These are phyloP conservation scores for Chalara sp. DNA, from an alignment of 2,329 filamentous ascomycete species.

Conservation along the genomic window DNA sequence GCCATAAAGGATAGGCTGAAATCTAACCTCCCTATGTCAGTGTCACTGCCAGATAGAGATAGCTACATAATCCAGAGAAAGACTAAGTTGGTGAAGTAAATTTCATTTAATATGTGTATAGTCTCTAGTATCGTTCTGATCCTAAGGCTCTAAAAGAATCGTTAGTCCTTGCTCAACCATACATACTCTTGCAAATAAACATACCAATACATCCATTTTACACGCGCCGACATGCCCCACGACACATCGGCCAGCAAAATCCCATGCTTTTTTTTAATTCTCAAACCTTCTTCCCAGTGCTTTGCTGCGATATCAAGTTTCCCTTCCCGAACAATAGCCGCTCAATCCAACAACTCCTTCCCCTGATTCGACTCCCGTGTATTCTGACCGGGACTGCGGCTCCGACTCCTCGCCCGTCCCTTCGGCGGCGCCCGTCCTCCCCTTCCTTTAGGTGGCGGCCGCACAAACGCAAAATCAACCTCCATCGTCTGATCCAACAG, in stretches of 20 bases:
- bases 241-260: neutral
- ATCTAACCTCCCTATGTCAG: no score
- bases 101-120: no score
- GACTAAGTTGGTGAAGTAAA: no score
- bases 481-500: conserved; percentile 74
- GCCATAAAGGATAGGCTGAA: no score
- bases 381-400: conserved; percentile 23
- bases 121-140: no score
- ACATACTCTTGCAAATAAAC: neutral
- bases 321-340: neutral
- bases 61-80: no score
- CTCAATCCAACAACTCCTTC: conserved; percentile 21
- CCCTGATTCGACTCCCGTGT: conserved; percentile 4
- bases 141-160: no score
- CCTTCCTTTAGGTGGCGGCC: conserved; percentile 61
- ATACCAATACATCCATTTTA: conserved; percentile 4
- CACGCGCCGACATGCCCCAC: conserved; percentile 6
- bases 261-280: neutral
- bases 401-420: conserved; percentile 26
- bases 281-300: neutral
- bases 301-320: neutral
- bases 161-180: no score
- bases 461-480: conserved; percentile 81
- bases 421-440: conserved; percentile 27
- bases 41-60: no score